These are phyloP conservation scores for Nepenthes alata DNA, from an alignment of 179 eudicot species.

Conservation along the genomic window DNA sequence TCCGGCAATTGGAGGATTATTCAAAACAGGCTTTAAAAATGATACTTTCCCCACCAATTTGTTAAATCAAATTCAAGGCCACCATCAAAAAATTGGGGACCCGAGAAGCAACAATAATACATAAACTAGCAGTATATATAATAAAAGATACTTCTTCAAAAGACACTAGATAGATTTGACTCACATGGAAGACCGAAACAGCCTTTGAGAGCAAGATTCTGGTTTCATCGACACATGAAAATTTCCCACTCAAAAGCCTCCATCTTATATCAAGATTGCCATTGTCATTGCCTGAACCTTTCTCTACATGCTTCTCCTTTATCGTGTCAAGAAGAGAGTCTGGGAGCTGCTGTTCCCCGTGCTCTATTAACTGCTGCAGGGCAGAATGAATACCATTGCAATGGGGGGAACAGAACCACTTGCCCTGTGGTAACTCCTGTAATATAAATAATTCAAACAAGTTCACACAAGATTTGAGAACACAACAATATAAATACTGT, in stretches of 20 bases:
- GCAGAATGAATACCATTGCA: conserved; percentile 17
- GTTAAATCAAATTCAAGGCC: no score
- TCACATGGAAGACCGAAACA: conserved; percentile 26
- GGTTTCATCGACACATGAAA: conserved; percentile 17
- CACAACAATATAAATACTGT: not conserved
- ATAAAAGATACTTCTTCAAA: no score
- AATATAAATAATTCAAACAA: not conserved
- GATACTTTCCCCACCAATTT: no score
- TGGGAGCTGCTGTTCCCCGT: conserved; percentile 20
- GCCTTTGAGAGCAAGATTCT: conserved; percentile 19
- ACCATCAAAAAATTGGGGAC: no score
- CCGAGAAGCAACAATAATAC: no score
- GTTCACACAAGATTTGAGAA: not conserved
- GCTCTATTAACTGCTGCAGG: conserved; percentile 17
- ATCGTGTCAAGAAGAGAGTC: conserved; percentile 14
- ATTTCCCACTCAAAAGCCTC: conserved; percentile 24
- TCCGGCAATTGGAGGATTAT: no score
- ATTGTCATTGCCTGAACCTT: not conserved
- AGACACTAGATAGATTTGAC: not conserved
- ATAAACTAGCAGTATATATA: no score
- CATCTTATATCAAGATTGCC: conserved; percentile 20
- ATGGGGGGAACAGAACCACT: conserved; percentile 27
- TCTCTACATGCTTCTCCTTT: conserved; percentile 15
- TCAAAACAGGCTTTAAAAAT: no score
- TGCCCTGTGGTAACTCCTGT: conserved; percentile 32